Evolutionary conservation across 2,329 filamentous ascomycete species (phyloP).

Genomic region (Aureobasidium mangrovei): DNA sequence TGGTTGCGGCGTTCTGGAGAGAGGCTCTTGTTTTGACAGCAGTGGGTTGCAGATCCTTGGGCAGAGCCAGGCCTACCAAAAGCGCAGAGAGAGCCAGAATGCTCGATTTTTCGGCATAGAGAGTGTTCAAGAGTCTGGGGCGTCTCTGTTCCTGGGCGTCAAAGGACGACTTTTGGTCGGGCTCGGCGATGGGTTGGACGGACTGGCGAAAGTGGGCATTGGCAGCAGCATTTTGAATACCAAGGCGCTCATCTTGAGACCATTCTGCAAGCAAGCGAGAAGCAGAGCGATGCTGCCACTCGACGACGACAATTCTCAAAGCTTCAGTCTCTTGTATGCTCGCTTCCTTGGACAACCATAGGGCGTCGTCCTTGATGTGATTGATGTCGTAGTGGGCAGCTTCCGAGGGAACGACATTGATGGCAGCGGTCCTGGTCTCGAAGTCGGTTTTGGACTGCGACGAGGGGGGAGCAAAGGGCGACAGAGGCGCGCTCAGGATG

Average conservation of each 20-base stretch:
- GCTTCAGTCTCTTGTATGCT: conserved; percentile 74
- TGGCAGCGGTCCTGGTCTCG: conserved; percentile 77
- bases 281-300: conserved; percentile 75
- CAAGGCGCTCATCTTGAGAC: conserved; percentile 68
- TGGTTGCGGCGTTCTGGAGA: not conserved
- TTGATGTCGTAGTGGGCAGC: conserved; percentile 64
- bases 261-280: conserved; percentile 60
- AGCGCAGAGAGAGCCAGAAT: conserved; percentile 8
- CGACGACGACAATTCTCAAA: conserved; percentile 68
- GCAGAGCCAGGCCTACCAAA: conserved; percentile 1
- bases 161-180: conserved; percentile 1
- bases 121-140: not conserved
- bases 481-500: conserved; percentile 59
- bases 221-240: conserved; percentile 65
- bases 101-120: conserved; percentile 2
- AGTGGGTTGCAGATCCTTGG: conserved; percentile 5
- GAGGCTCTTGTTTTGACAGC: not conserved
- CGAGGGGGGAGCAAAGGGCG: conserved; percentile 56
- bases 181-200: not conserved
- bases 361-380: conserved; percentile 71
- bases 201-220: conserved; percentile 40
- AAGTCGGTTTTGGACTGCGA: conserved; percentile 61
- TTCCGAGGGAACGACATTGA: conserved; percentile 64
- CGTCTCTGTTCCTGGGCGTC: conserved; percentile 10
- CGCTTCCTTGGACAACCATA: conserved; percentile 75